A percentile compares a stretch with the other conserved stretches of the same genome.
Conservation (phyloP, 306 rosid species). For the Vigna angularis region DNA sequence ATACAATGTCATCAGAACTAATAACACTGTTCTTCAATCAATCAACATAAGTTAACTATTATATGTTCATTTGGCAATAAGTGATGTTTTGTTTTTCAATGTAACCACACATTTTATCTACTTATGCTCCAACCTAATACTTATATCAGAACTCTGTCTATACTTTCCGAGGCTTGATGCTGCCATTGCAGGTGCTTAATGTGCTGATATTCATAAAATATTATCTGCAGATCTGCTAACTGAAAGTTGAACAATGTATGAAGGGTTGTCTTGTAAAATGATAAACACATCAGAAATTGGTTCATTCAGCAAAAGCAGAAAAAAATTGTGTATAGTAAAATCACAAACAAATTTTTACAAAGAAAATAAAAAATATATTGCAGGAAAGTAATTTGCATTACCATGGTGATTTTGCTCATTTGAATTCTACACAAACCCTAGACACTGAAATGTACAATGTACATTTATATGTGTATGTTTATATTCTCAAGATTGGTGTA, state of each 20-base stretch:
- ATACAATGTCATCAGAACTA: too few relatives aligned
- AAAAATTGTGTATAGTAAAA: not conserved
- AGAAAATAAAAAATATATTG: not conserved
- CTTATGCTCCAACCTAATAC: too few relatives aligned
- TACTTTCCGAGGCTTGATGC: too few relatives aligned
- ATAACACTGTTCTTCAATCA: too few relatives aligned
- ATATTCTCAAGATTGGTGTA: not conserved
- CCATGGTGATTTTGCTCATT: not conserved
- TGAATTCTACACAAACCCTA: constrained; percentile 38
- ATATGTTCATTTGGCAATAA: too few relatives aligned
- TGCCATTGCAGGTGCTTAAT: too few relatives aligned
- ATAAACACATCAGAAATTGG: not conserved
- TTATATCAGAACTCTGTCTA: too few relatives aligned
- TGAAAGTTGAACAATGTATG: not conserved
- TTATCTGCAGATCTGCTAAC: not conserved
- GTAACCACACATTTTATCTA: too few relatives aligned
- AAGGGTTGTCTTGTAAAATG: not conserved
- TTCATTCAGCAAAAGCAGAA: not conserved
- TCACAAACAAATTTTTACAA: not conserved
- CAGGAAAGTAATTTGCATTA: not conserved
- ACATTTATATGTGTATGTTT: not conserved
- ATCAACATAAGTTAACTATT: too few relatives aligned
- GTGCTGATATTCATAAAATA: not conserved
- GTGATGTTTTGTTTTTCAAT: too few relatives aligned
- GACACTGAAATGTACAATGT: not conserved